phyloP scores from a whole-genome alignment of 257 asterid species.

The Solanum neorickii region DNA sequence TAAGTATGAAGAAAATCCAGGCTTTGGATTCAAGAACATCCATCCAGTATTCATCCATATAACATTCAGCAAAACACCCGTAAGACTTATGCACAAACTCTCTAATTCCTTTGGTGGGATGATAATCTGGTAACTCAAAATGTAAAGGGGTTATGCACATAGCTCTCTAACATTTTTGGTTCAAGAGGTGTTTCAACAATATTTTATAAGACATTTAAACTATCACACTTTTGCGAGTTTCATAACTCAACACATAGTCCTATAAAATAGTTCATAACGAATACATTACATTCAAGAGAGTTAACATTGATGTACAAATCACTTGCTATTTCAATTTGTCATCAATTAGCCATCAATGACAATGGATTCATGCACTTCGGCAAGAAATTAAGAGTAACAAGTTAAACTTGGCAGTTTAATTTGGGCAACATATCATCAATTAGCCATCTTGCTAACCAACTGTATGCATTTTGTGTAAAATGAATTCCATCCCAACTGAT shows the following conservation, averaged over 20 bases:
- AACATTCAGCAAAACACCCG: not conserved
- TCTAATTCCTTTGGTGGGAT: not conserved
- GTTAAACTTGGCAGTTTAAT: not conserved
- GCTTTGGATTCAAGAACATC: constrained; percentile 8
- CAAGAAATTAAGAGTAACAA: not conserved
- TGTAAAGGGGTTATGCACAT: not conserved
- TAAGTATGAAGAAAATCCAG: not conserved
- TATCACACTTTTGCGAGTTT: not conserved
- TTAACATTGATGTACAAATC: not conserved
- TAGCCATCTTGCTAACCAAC: not conserved
- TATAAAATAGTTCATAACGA: not conserved
- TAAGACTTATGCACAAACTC: not conserved
- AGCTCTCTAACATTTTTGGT: not conserved
- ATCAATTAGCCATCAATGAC: not conserved
- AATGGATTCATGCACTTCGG: not conserved
- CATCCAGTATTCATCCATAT: constrained; percentile 47
- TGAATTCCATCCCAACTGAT: constrained; percentile 24
- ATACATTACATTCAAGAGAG: not conserved
- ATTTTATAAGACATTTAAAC: too few relatives aligned
- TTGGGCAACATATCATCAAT: not conserved
- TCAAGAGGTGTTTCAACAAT: not conserved
- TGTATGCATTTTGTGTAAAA: constrained; percentile 14
- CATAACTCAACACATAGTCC: not conserved
- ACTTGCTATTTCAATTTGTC: not conserved
- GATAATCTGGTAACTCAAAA: not conserved